Evolutionary conservation across 306 rosid genomes (phyloP), one percentile per base, ranked within the genome.

Genomic region (Rubus parviflorus): DNA sequence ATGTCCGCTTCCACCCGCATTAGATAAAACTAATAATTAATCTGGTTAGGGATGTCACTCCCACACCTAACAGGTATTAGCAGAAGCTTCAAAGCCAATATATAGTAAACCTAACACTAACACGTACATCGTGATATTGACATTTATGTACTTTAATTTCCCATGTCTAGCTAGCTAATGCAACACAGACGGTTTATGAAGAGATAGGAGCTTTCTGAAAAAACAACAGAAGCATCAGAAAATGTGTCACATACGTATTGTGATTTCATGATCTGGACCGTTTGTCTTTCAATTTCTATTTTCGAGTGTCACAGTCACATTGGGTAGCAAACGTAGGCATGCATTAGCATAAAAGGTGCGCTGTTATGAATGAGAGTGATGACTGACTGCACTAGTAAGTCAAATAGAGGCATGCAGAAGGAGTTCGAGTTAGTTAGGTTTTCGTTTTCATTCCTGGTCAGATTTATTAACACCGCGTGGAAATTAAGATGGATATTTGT

Each of bases 1-100:
- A 1, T 57, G 90, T 85, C 75, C 47, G 25, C 83, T 79, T 41
- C 76, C 72, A 14, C 45, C 37, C 2, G 10, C 42, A 38, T 10
- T 37, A 14, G 20, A 62, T 15, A 4, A 62, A 15, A 30, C 41
- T 62, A 11, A 10, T 58, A 58, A 62, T 62, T 62, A 62, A 13
- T 35, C 42, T 62, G 67, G 42, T 25, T 30, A 61, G n/a, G 67
- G 67, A 30, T 61, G 67, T 61, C 43, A 62, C 43, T 30, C n/a
- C 41, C 68, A 62, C 43, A 62, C 68, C 68, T 62, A 62, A 62
- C 1, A 25, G 17, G 65, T 19, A 15, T 42, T 7, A 35, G 37
- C 63, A 62, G 42, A 25, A 62, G 67, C 67, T 35, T 61, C 67
- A 61, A 13, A 7, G 67, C 67, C 30, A 61, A 41, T 19, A 25